Evolutionary conservation across 2,329 filamentous ascomycete species (phyloP), one percentile per base, ranked within the genome.

Genomic region (Phyllosticta citriasiana): DNA sequence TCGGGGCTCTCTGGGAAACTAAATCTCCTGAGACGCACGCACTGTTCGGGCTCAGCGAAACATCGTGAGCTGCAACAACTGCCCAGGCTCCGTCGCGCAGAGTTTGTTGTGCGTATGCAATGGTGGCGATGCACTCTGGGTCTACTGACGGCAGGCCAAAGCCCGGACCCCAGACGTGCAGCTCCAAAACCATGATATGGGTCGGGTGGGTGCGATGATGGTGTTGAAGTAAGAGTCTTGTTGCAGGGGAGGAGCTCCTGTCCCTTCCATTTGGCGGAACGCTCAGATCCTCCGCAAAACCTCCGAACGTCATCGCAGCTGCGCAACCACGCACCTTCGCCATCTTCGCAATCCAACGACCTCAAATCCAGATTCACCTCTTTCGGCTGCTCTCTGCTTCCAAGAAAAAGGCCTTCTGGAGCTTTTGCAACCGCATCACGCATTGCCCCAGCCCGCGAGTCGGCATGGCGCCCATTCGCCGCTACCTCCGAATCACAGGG

Each of bases 111-210:
- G 96, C 80, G 72, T 92, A 92, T 59, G 89, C 85, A 66, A 96
- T 85, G 53, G 88, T 81, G 27, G 92, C 92, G 63, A 96, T 84
- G 71, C 92, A 97, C 78, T 96, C 89, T 54, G 93, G 81, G 70
- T 97, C 92, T 68, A 97, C 88, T 53, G 94, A 97, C 14, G 93
- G 87, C 53, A 97, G 83, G 51, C 86, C 86, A 73, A 96, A 96
- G 51, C 89, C 92, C 60, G 91, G 87, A 57, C 92, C 92, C 88
- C 92, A 96, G 70, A 96, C 83, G 76, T 96, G 88, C 63, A 99
- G 83, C 76, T 93, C 84, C 56, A 91, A 76, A 65, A 84, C 79
- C 79, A 61, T 62, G 19, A 50, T 61, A 27, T 61, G 51, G 58
- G 58, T n/a, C 57, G 51, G 58, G 58, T n/a, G 25, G 52, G 2